These are phyloP conservation scores for Hippophae tibetana DNA, from an alignment of 306 rosid species.

Conservation along the genomic window DNA sequence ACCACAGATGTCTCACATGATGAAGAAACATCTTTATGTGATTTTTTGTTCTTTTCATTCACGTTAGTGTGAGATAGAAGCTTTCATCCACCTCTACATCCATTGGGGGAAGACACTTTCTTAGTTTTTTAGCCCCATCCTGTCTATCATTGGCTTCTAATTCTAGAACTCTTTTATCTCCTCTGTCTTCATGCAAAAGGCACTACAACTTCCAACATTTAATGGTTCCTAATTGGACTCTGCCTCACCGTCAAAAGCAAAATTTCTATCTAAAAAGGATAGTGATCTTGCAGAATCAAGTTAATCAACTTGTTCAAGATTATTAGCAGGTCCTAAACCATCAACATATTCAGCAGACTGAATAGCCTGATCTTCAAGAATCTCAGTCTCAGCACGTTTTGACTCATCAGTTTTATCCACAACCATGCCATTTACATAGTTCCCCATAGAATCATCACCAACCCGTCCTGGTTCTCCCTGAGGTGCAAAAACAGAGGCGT, in stretches of 20 bases:
- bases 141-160: conserved; percentile 38
- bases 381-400: conserved; percentile 33
- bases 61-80: conserved; percentile 39
- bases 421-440: conserved; percentile 28
- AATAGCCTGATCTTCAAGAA: conserved; percentile 25
- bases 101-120: conserved; percentile 50
- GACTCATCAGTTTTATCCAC: conserved; percentile 28
- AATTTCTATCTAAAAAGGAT: conserved; percentile 37
- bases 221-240: conserved; percentile 27
- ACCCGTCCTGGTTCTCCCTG: conserved; percentile 22
- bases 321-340: conserved; percentile 31
- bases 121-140: conserved; percentile 48
- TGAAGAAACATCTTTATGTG: conserved; percentile 30
- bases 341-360: conserved; percentile 28
- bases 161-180: conserved; percentile 43
- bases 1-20: conserved; percentile 26
- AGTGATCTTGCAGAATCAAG: conserved; percentile 27
- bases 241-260: conserved; percentile 28
- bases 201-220: conserved; percentile 33
- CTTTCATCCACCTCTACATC: conserved; percentile 37
- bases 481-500: conserved; percentile 17
- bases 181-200: conserved; percentile 45
- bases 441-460: conserved; percentile 30
- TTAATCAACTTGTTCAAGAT: conserved; percentile 30
- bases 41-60: conserved; percentile 35